These are phyloP conservation scores for Proliferodiscus dingleyae DNA, from an alignment of 2,329 filamentous ascomycete species.

Conservation along the genomic window DNA sequence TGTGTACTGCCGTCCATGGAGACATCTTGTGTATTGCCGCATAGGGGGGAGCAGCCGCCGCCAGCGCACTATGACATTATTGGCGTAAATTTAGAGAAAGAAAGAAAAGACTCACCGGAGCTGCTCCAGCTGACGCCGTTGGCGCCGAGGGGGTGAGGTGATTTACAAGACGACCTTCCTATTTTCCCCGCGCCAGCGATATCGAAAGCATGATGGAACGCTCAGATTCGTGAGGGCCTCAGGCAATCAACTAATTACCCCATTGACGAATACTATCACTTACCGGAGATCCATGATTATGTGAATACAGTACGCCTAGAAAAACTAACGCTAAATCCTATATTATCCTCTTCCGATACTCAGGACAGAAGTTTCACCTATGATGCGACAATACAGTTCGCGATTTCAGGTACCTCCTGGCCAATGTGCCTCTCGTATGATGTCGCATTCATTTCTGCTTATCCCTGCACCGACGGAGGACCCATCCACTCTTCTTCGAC, in stretches of 20 bases:
- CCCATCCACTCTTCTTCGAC: slow-evolving; percentile 68
- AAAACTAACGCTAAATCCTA: slow-evolving; percentile 54
- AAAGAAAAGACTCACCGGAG: no score
- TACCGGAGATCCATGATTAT: slow-evolving; percentile 49
- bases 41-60: no score
- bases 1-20: no score
- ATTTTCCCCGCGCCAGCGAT: slow-evolving; percentile 53
- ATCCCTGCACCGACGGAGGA: slow-evolving; percentile 58
- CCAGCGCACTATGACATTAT: no score
- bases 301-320: slow-evolving; percentile 66
- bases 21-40: no score
- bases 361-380: slow-evolving; percentile 42
- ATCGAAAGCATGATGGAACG: slow-evolving; percentile 61
- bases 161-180: no score
- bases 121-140: no score
- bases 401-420: slow-evolving; percentile 59
- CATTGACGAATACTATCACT: slow-evolving; percentile 61
- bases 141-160: no score
- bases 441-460: slow-evolving; percentile 61
- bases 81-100: no score
- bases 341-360: slow-evolving; percentile 27
- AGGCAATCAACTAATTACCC: slow-evolving; percentile 57
- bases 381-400: slow-evolving; percentile 59
- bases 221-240: slow-evolving; percentile 65
- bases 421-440: slow-evolving; percentile 58